Conservation (phyloP, 2,329 filamentous ascomycete species). For the Epichloe elymi region DNA sequence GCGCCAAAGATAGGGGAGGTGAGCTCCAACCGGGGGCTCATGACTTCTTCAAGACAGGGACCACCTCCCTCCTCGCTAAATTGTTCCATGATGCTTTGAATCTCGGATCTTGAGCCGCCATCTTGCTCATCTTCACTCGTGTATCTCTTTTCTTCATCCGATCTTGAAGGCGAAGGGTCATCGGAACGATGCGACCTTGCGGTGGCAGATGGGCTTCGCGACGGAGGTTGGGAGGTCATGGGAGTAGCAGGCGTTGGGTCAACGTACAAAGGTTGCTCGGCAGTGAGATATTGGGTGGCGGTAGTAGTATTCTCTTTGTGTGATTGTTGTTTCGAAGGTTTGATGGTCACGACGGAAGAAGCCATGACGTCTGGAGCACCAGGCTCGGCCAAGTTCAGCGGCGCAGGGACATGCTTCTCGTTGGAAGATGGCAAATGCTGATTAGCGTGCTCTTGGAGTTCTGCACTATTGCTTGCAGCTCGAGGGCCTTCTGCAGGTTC, state of each 20-base stretch:
- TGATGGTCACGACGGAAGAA: constrained; percentile 36
- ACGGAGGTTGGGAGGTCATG: constrained; percentile 39
- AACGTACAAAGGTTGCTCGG: constrained; percentile 35
- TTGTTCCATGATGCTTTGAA: constrained; percentile 95
- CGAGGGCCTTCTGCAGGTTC: neutral
- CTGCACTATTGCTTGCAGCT: neutral
- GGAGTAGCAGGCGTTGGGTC: constrained; percentile 48
- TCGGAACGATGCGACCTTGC: constrained; percentile 31
- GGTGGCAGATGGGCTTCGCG: constrained; percentile 45
- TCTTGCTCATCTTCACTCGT: constrained; percentile 52
- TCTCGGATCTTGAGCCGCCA: constrained; percentile 65
- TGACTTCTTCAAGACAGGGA: constrained; percentile 68
- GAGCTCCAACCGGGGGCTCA: constrained; percentile 78
- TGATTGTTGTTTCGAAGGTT: constrained; percentile 27
- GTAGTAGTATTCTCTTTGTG: constrained; percentile 21
- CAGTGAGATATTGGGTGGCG: constrained; percentile 29
- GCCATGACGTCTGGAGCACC: constrained; percentile 22
- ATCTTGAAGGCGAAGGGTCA: constrained; percentile 39
- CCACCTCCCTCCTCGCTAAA: constrained; percentile 66
- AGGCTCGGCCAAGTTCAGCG: constrained; percentile 6
- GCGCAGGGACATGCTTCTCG: constrained; percentile 13
- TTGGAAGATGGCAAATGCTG: constrained; percentile 5
- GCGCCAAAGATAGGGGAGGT: constrained; percentile 65
- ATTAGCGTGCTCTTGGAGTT: neutral
- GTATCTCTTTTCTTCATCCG: constrained; percentile 45